Evolutionary conservation across 2,329 filamentous ascomycete genomes (phyloP).

Genomic region (Passalora sequoiae): DNA sequence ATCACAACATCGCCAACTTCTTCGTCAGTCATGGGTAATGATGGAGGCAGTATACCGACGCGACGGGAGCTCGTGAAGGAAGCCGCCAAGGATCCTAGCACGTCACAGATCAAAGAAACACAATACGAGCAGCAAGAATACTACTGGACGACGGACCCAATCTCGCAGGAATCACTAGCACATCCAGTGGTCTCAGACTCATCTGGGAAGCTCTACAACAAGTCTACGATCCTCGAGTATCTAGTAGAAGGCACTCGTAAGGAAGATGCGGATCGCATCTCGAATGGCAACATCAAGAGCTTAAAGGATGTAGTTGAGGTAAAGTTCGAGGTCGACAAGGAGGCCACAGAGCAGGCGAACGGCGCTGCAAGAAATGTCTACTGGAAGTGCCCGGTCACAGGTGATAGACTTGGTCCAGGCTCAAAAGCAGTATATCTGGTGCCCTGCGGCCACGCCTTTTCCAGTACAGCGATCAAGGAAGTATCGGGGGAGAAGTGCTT

Average conservation of each 20-base stretch:
- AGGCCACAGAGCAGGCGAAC: conserved; percentile 41
- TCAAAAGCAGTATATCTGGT: conserved; percentile 83
- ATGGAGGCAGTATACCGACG: conserved; percentile 90
- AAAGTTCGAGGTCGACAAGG: conserved; percentile 59
- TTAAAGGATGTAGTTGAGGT: conserved; percentile 84
- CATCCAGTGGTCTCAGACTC: conserved; percentile 78
- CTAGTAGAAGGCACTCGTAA: conserved; percentile 53
- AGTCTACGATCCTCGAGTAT: conserved; percentile 75
- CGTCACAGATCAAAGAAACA: conserved; percentile 82
- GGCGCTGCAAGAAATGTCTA: conserved; percentile 41
- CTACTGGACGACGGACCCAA: conserved; percentile 78
- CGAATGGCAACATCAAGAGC: conserved; percentile 63
- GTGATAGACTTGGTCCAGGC: conserved; percentile 74
- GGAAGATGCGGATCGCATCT: conserved; percentile 57
- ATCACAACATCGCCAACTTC: not conserved
- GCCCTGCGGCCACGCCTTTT: conserved; percentile 92
- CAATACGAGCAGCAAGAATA: conserved; percentile 80
- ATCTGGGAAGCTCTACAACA: conserved; percentile 84
- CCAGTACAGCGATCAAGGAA: conserved; percentile 70
- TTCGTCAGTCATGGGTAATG: conserved; percentile 74
- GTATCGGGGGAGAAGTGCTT: conserved; percentile 56
- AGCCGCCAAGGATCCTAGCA: conserved; percentile 74
- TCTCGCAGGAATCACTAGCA: conserved; percentile 72
- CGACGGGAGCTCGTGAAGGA: conserved; percentile 94
- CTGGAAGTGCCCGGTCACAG: conserved; percentile 81